Percentiles rank a stretch among this genome's conserved stretches.
Conservation (phyloP, 129 eudicot genomes). For the Artemisia annua region DNA sequence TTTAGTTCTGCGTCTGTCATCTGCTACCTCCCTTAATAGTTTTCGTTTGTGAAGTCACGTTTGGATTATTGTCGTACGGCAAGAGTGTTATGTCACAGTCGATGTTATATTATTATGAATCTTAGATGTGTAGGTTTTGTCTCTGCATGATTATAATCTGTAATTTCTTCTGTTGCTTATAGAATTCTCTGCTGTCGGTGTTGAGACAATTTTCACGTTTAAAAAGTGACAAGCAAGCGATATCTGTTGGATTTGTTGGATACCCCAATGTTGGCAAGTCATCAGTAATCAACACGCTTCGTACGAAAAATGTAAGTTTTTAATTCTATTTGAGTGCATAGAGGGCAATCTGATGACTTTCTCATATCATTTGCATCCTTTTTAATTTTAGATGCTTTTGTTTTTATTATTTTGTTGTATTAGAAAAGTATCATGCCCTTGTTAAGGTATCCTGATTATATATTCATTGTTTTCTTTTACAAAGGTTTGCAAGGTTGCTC, state of each 20-base stretch:
- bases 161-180: slow-evolving; percentile 20
- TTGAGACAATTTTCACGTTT: slow-evolving; percentile 90
- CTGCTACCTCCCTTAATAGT: no score
- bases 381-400: no score
- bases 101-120: neutral
- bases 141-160: neutral
- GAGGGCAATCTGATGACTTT: slow-evolving; percentile 5
- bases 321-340: neutral
- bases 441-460: neutral
- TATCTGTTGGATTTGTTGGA: slow-evolving; percentile 96
- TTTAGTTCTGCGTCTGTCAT: no score
- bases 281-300: slow-evolving; percentile 90
- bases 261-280: slow-evolving; percentile 99
- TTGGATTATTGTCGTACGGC: neutral
- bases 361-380: neutral
- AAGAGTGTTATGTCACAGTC: neutral
- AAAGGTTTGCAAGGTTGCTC: slow-evolving; percentile 98
- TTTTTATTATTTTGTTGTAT: no score
- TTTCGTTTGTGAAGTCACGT: no score
- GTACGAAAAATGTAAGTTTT: slow-evolving; percentile 80
- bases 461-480: neutral
- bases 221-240: slow-evolving; percentile 94
- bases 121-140: slow-evolving; percentile 2
- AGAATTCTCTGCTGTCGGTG: slow-evolving; percentile 92
- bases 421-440: neutral